Conservation (phyloP, 2,329 filamentous ascomycete species). For the Fusarium sacchari region DNA sequence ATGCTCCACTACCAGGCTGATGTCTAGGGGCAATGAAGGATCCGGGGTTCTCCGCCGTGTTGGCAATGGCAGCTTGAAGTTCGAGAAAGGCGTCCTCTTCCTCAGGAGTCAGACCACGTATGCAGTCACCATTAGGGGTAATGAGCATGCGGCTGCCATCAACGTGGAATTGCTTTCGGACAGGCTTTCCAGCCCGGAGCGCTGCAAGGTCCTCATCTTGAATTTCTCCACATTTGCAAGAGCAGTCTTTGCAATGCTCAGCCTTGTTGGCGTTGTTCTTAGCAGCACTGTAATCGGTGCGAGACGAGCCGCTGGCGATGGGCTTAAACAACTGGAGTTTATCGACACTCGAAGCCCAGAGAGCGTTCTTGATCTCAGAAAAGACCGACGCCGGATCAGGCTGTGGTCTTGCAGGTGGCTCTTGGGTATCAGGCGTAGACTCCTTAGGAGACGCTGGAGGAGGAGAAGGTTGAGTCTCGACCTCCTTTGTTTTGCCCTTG, state of each 20-base stretch:
- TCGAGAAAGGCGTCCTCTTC: conserved; percentile 77
- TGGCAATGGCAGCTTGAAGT: conserved; percentile 69
- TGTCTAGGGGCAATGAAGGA: conserved; percentile 67
- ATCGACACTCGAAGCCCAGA: conserved; percentile 49
- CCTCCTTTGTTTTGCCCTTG: conserved; percentile 46
- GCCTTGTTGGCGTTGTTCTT: conserved; percentile 37
- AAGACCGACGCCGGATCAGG: conserved; percentile 50
- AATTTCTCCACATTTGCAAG: conserved; percentile 54
- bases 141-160: conserved; percentile 76
- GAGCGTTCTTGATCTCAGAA: conserved; percentile 47
- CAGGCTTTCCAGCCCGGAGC: conserved; percentile 65
- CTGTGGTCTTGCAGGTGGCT: conserved; percentile 44
- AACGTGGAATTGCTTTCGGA: conserved; percentile 66
- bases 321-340: conserved; percentile 52
- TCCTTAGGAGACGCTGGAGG: conserved; percentile 36
- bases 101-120: conserved; percentile 74
- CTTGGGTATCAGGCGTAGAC: conserved; percentile 25
- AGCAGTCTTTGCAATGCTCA: conserved; percentile 50
- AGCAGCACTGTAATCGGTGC: conserved; percentile 40
- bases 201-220: conserved; percentile 62
- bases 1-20: conserved; percentile 63
- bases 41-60: conserved; percentile 61
- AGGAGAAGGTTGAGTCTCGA: conserved; percentile 29
- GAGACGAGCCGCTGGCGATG: conserved; percentile 45
- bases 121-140: conserved; percentile 78